A percentile compares a stretch with the other conserved stretches of the same genome.
Conservation (phyloP, 2,329 filamentous ascomycete species). For the Ceratocystis huliohia region DNA sequence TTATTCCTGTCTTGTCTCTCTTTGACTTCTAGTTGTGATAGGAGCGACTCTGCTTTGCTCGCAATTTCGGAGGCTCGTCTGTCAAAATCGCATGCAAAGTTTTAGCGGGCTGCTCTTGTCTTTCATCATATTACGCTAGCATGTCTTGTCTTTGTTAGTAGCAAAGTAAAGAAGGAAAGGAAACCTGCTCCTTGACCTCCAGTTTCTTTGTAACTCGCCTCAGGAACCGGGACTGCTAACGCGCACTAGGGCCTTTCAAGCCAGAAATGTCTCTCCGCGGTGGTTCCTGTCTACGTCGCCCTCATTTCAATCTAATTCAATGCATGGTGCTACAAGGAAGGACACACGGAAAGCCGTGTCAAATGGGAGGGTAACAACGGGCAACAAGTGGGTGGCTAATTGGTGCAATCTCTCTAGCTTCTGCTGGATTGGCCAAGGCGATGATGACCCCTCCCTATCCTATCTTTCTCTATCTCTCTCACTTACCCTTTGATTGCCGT, state of each 20-base stretch:
- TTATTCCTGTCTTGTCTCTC: no score
- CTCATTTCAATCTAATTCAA: no score
- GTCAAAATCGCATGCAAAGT: neutral
- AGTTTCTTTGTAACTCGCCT: neutral
- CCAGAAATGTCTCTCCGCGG: no score
- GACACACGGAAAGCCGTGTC: no score
- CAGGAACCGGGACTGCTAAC: conserved; percentile 10
- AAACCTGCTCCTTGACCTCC: neutral
- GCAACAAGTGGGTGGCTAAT: neutral
- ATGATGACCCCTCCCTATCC: neutral
- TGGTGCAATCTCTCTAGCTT: neutral
- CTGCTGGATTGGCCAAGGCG: neutral
- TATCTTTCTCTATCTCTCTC: neutral
- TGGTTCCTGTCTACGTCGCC: no score
- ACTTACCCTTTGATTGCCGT: neutral
- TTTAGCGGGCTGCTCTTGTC: neutral
- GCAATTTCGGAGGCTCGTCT: neutral
- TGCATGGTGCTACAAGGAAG: no score
- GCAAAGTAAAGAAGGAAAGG: no score
- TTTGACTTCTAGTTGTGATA: neutral
- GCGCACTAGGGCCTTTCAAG: neutral
- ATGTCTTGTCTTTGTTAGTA: neutral
- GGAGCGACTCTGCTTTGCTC: neutral
- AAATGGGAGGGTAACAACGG: neutral
- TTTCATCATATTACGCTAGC: no score